Conservation (phyloP, 2,329 filamentous ascomycete genomes). For the Penicillium olsonii region DNA sequence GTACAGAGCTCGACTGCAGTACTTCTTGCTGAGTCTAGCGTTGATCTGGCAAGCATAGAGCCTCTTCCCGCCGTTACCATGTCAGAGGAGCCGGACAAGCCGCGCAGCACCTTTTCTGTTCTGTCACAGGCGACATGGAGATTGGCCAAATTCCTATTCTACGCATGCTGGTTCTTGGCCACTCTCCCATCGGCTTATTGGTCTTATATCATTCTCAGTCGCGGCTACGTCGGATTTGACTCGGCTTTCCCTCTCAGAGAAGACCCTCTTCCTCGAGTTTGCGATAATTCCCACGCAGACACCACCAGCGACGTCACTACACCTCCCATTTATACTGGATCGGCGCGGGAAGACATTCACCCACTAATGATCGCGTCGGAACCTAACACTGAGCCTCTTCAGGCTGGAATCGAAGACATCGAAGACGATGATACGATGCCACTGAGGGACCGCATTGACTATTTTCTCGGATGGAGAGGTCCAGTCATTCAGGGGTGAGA, state of each 20-base stretch:
- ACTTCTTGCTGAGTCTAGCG: background rate
- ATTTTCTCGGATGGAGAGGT: conserved; percentile 36
- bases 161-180: background rate
- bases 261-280: no score
- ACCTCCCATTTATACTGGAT: background rate
- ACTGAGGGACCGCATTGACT: conserved; percentile 34
- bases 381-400: background rate
- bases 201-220: background rate
- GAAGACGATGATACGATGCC: background rate
- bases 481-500: conserved; percentile 16
- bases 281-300: background rate
- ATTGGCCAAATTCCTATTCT: background rate
- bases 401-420: background rate
- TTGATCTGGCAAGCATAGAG: no score
- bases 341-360: background rate
- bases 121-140: background rate
- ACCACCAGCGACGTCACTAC: background rate
- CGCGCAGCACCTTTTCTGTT: background rate
- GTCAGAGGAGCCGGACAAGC: background rate
- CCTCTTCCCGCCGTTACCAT: background rate
- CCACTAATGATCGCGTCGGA: background rate
- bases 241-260: background rate
- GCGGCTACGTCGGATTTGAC: background rate
- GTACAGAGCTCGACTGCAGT: background rate
- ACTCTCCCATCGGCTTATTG: background rate